Base-by-base conservation (phyloP, 2,329 filamentous ascomycete species). In the Thielaviopsis euricoi region DNA sequence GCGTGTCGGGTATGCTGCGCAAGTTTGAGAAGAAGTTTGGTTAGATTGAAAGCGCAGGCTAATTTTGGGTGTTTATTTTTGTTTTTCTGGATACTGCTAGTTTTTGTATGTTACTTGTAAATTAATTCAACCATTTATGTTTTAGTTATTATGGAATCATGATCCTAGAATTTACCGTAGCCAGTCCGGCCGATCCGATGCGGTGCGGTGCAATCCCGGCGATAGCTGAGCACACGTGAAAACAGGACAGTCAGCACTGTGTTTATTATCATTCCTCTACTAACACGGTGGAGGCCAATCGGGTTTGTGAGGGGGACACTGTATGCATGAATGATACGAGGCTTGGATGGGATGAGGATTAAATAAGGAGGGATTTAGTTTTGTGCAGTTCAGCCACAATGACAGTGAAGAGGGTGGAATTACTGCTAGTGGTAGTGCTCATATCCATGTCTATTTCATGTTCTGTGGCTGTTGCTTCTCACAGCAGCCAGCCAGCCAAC, bases 11-110 rank as follows among this genome's bases (percentile, higher is more conserved):
- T 6, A 83, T 89, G 74, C 69, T 89, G 63, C 88, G 85, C 76
- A 87, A 83, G 71, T 77, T 89, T 69, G 86, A 89, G 72, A 88
- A 87, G 80, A 86, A 81, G 67, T 83, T 85, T 70, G 76, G 75
- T 0, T 81, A 52, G 19, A 58, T 4, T 13, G 46, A 2, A 19
- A 15, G 22, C 19, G 49, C 23, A 23, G 37, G 10, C 13, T 50
- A 21, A 19, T 19, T 25, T 37, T 12, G 23, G 29, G 10, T 55
- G 23, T 22, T 13, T 17, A 6, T 48, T 26, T 49, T 40, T 25
- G 19, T 13, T 40, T 2, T 22, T 40, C 15, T 23, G 19, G 26
- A 54, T 54, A n/a, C 1, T n/a, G n/a, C n/a, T n/a, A n/a, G n/a
- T n/a, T 54, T 21, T 52, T 29, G 48, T 57, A 37, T 57, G 29